phyloP scores from a whole-genome alignment of 2,329 filamentous ascomycete genomes.

The Ophiostoma ulmi region DNA sequence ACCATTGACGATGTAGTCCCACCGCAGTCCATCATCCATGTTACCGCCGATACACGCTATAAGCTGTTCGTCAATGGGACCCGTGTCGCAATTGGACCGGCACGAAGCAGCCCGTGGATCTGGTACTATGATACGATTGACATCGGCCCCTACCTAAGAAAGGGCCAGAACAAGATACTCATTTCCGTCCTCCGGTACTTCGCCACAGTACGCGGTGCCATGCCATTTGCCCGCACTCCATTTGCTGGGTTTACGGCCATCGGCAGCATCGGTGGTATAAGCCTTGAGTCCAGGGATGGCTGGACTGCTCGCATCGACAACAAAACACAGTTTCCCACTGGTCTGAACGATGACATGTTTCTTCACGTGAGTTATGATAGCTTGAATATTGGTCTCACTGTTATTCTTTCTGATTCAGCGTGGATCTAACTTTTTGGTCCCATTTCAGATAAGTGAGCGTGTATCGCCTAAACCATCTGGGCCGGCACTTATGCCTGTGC shows the following conservation, averaged over 20 bases:
- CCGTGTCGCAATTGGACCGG: constrained; percentile 36
- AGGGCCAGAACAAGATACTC: constrained; percentile 31
- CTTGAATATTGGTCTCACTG: neutral
- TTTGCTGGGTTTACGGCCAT: constrained; percentile 32
- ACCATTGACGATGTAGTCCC: neutral
- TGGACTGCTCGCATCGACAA: constrained; percentile 32
- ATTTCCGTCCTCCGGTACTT: constrained; percentile 34
- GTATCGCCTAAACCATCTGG: constrained; percentile 11
- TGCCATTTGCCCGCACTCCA: constrained; percentile 33
- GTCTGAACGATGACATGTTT: constrained; percentile 38
- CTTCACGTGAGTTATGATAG: constrained; percentile 34
- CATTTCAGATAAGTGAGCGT: constrained; percentile 30
- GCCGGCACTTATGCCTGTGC: constrained; percentile 25
- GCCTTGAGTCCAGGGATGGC: constrained; percentile 22
- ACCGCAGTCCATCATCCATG: constrained; percentile 24
- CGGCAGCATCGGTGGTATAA: constrained; percentile 25
- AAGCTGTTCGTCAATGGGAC: constrained; percentile 40
- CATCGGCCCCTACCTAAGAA: constrained; percentile 29
- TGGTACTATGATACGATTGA: constrained; percentile 36
- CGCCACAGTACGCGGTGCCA: constrained; percentile 29
- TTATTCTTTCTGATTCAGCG: neutral
- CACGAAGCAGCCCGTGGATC: constrained; percentile 34
- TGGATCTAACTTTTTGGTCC: neutral
- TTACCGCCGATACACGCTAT: constrained; percentile 41
- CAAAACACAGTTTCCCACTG: constrained; percentile 31